phyloP scores from a whole-genome alignment of 2,329 filamentous ascomycete species.

The Cadophora luteo-olivacea region DNA sequence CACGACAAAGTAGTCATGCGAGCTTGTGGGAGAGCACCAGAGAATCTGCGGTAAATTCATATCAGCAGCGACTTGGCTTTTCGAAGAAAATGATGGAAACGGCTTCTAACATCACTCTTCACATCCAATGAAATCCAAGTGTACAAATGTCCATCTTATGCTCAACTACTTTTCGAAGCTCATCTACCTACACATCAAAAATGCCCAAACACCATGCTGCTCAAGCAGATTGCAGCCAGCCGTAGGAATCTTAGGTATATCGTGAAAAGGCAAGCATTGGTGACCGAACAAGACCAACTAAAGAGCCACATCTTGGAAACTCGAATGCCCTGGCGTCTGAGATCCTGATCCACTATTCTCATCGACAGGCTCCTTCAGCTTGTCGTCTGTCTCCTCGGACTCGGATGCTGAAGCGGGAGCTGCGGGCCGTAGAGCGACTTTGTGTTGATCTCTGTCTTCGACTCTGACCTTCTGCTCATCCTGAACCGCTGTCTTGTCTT shows the following conservation, averaged over 20 bases:
- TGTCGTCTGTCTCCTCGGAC: constrained; percentile 44
- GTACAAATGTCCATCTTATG: neutral
- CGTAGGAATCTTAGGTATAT: constrained; percentile 34
- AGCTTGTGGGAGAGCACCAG: neutral
- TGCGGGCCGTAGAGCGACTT: constrained; percentile 56
- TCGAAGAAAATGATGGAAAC: neutral
- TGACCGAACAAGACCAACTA: constrained; percentile 42
- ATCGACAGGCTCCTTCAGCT: constrained; percentile 49
- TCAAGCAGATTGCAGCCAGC: constrained; percentile 22
- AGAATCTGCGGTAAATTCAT: neutral
- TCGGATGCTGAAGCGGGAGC: constrained; percentile 36
- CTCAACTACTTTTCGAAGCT: constrained; percentile 8
- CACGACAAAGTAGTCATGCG: neutral
- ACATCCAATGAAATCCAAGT: neutral
- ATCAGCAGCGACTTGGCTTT: constrained; percentile 1
- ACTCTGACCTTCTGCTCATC: constrained; percentile 63
- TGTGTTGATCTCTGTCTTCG: constrained; percentile 62
- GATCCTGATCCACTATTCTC: constrained; percentile 42
- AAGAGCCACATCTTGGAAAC: constrained; percentile 70
- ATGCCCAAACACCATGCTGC: constrained; percentile 24
- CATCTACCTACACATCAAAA: constrained; percentile 18
- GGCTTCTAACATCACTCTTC: neutral
- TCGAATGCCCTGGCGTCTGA: constrained; percentile 59
- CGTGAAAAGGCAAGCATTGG: constrained; percentile 22
- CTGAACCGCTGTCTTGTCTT: constrained; percentile 44